These are phyloP conservation scores for Mycosphaerelloides madeirae DNA, from an alignment of 2,329 filamentous ascomycete species.

Conservation along the genomic window DNA sequence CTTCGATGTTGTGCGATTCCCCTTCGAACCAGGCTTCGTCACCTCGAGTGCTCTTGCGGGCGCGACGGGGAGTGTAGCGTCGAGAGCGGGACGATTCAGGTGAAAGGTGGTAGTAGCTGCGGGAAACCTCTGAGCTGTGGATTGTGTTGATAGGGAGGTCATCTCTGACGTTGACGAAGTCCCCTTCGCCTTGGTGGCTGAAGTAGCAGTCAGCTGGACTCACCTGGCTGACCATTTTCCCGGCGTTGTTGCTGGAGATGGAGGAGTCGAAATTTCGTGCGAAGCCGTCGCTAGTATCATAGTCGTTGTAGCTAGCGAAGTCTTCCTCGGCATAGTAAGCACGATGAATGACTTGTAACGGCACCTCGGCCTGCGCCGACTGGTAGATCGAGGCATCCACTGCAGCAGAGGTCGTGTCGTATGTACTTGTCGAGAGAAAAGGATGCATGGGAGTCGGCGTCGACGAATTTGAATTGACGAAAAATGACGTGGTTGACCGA, in stretches of 20 bases:
- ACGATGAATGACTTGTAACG: slow-evolving; percentile 22
- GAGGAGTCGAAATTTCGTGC: slow-evolving; percentile 15
- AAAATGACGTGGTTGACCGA: slow-evolving; percentile 10
- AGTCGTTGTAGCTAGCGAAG: slow-evolving; percentile 13
- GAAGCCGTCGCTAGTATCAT: slow-evolving; percentile 6
- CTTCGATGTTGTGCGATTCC: slow-evolving; percentile 2
- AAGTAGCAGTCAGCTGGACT: slow-evolving; percentile 18
- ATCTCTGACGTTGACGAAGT: slow-evolving; percentile 19
- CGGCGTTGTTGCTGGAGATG: slow-evolving; percentile 8
- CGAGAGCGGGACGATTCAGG: no score
- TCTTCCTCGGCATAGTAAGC: slow-evolving; percentile 19
- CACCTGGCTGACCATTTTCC: slow-evolving; percentile 11
- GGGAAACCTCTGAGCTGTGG: no score
- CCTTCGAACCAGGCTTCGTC: slow-evolving; percentile 9
- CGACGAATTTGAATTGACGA: slow-evolving; percentile 5
- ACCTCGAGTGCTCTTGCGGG: slow-evolving; percentile 9
- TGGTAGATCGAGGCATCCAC: slow-evolving; percentile 5
- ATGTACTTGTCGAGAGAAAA: slow-evolving; percentile 7
- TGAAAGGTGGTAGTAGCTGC: no score
- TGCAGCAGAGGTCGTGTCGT: neutral
- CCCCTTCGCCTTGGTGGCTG: slow-evolving; percentile 19
- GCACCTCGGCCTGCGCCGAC: slow-evolving; percentile 19
- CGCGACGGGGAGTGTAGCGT: slow-evolving; percentile 10
- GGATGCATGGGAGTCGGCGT: slow-evolving; percentile 11
- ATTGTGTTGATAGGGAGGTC: slow-evolving; percentile 8